phyloP scores from a whole-genome alignment of 305 asterid species.

The Striga hermonthica region DNA sequence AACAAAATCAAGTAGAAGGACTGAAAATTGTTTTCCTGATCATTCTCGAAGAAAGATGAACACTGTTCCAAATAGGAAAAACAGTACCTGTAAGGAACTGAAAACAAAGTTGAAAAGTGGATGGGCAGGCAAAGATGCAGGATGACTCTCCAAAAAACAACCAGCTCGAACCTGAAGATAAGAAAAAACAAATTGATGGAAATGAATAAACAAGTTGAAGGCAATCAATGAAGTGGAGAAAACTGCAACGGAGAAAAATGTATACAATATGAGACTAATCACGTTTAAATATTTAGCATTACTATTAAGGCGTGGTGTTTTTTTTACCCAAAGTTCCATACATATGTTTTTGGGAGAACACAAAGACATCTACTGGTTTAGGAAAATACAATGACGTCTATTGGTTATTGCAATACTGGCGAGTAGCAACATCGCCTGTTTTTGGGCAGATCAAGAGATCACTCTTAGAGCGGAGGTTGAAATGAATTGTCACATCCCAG shows the following conservation, averaged over 20 bases:
- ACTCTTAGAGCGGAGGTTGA: slow-evolving; percentile 13
- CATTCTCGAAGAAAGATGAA: slow-evolving; percentile 33
- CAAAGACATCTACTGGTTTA: neutral
- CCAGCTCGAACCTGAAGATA: slow-evolving; percentile 84
- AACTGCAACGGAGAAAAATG: slow-evolving; percentile 4
- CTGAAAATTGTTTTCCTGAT: slow-evolving; percentile 21
- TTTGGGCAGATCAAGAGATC: slow-evolving; percentile 12
- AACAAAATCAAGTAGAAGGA: slow-evolving; percentile 29
- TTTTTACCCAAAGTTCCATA: slow-evolving; percentile 17
- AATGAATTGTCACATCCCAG: slow-evolving; percentile 9
- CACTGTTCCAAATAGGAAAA: slow-evolving; percentile 22
- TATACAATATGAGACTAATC: slow-evolving; percentile 24
- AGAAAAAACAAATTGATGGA: slow-evolving; percentile 32
- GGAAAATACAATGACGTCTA: slow-evolving; percentile 7
- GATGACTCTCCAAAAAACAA: slow-evolving; percentile 71
- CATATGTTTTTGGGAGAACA: slow-evolving; percentile 15
- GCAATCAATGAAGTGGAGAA: slow-evolving; percentile 21
- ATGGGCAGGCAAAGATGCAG: slow-evolving; percentile 56
- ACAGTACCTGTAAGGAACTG: slow-evolving; percentile 71
- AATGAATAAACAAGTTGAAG: slow-evolving; percentile 20
- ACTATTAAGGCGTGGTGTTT: too few species aligned
- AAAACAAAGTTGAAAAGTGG: slow-evolving; percentile 75
- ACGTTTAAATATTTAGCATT: slow-evolving; percentile 3
- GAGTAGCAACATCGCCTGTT: slow-evolving; percentile 3
- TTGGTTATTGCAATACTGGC: too few species aligned